Base-by-base conservation (phyloP, 345 rosid genomes). In the Euphorbia lathyris region DNA sequence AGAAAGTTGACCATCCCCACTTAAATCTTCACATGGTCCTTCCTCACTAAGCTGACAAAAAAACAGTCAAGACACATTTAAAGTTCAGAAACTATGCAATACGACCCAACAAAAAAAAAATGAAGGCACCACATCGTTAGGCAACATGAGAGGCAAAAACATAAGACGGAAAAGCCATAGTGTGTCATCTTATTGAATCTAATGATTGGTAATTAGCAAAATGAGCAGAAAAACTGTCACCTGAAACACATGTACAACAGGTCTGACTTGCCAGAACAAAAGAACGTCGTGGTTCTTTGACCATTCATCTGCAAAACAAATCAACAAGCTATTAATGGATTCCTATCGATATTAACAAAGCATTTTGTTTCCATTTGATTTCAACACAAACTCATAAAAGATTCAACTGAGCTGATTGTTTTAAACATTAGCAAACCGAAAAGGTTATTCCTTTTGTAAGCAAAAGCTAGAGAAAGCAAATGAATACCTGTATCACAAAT, bases 201-300 rank as follows among this genome's bases (percentile, higher is more conserved):
- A 67, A 22, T 2, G 9, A 27, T 34, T 25, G 25, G 36, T 32
- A 16, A 36, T 20, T 52, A 2, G 16, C 1, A 40, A 53, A 3
- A 38, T 59, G 52, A 58, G 29, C 20, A 22, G 11, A 58, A 47
- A 32, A 5, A 42, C 45, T 70, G 42, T 50, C 82, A 95, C 98
- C 99, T 92, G 98, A 81, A 87, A 95, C 77, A 94, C 97, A 52
- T 89, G 98, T 51, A 92, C 92, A 65, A 85, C 81, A 30, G 90
- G 99, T 68, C 86, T 92, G 72, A 92, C 98, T 85, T 92, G 99
- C 99, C 97, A 95, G 84, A 95, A 95, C 85, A 95, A 83, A 82
- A 87, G 94, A 78, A 90, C 82, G 45, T 83, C 91, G 74, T 90
- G 91, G 66, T 84, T 90, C 57, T 74, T 82, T 72, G 80, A 85